phyloP scores from a whole-genome alignment of 352 stramenopile species.

The Stramenopiles sp. region DNA sequence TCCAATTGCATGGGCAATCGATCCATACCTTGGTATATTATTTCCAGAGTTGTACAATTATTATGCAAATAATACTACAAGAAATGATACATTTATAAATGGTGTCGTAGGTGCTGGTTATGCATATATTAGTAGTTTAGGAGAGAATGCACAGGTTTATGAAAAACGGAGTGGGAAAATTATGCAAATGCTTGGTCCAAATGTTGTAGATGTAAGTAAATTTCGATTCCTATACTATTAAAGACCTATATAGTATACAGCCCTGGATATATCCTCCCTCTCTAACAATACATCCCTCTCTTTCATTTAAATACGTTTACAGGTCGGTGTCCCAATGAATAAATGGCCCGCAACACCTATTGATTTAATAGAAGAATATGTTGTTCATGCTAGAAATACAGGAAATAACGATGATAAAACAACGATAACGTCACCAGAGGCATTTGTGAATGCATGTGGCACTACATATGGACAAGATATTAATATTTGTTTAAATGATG shows the following conservation, averaged over 20 bases:
- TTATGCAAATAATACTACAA: neutral
- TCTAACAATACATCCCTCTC: no score
- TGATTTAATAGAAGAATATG: neutral
- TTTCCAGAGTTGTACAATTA: neutral
- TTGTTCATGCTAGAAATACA: neutral
- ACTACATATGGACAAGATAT: neutral
- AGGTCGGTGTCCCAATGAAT: neutral
- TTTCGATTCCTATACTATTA: no score
- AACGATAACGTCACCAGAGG: neutral
- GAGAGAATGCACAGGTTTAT: neutral
- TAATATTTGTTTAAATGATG: neutral
- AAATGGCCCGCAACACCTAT: neutral
- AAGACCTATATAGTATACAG: no score
- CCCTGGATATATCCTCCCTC: no score
- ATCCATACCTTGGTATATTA: neutral
- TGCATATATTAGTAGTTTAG: neutral
- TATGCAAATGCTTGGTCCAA: neutral
- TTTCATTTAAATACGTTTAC: no score
- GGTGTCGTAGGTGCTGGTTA: neutral
- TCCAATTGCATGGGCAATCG: neutral
- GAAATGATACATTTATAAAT: neutral
- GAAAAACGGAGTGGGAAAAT: neutral
- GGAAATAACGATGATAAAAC: neutral
- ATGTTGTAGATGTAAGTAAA: conserved; percentile 1
- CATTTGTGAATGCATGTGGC: neutral